phyloP scores from a whole-genome alignment of 163 green algal species.

The Scenedesmus sp. region DNA sequence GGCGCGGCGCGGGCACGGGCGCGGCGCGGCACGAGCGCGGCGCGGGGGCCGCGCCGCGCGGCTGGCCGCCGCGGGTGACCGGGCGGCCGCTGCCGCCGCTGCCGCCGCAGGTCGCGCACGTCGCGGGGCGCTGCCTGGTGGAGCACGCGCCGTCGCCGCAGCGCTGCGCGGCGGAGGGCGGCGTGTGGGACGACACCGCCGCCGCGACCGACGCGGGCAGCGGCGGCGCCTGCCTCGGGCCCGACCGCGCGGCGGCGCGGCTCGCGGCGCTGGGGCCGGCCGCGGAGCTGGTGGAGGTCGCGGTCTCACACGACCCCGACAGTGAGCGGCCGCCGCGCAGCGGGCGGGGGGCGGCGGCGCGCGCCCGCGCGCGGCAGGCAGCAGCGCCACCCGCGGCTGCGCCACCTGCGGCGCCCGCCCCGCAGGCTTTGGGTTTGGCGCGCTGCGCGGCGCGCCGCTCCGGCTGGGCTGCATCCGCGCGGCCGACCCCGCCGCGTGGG shows the following conservation, averaged over 20 bases:
- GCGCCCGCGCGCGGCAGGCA: not conserved
- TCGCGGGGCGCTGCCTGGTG: slow-evolving; percentile 71
- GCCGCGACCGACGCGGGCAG: slow-evolving; percentile 40
- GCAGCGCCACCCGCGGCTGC: not conserved
- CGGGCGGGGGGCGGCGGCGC: too few relatives aligned
- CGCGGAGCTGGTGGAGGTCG: slow-evolving; percentile 29
- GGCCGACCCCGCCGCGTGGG: too few relatives aligned
- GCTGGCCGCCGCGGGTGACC: not conserved
- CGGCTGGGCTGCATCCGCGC: too few relatives aligned
- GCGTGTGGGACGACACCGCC: slow-evolving; percentile 80
- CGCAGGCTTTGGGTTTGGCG: slow-evolving; percentile 28
- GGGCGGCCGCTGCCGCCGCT: not conserved
- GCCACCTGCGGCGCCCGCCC: not conserved
- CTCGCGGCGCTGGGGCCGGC: not conserved
- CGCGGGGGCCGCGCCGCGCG: not conserved
- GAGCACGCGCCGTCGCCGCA: slow-evolving; percentile 79
- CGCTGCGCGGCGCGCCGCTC: too few relatives aligned
- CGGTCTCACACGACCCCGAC: slow-evolving; percentile 28
- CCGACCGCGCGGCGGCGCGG: slow-evolving; percentile 26
- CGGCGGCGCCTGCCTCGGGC: slow-evolving; percentile 63
- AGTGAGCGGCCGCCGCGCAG: slow-evolving; percentile 6
- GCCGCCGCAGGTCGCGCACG: slow-evolving; percentile 50
- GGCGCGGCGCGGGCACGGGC: not conserved
- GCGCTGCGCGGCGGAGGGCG: slow-evolving; percentile 67
- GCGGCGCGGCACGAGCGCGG: too few relatives aligned